Percentiles rank a stretch among this genome's conserved stretches.
Evolutionary conservation across 331 rosid genomes (phyloP).

Genomic region (Rosa hybrid): DNA sequence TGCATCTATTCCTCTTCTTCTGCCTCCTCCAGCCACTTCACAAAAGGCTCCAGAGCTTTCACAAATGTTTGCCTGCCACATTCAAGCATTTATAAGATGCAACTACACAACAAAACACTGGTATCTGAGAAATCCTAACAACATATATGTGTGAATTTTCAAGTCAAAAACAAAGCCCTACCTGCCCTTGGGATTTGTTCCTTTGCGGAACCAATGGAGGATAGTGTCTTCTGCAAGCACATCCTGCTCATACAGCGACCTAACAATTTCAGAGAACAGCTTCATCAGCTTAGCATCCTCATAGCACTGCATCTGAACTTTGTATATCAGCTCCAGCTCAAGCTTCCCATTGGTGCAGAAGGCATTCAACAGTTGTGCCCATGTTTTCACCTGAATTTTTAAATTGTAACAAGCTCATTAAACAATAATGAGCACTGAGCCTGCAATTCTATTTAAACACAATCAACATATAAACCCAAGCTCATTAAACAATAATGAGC

Average conservation of each 20-base stretch:
- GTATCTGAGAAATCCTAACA: neutral
- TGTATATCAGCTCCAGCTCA: conserved; percentile 96
- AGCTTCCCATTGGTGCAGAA: conserved; percentile 94
- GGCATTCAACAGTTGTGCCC: conserved; percentile 88
- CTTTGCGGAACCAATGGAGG: conserved; percentile 90
- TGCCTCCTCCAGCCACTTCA: conserved; percentile 99
- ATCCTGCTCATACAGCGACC: conserved; percentile 95
- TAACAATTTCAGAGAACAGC: conserved; percentile 84
- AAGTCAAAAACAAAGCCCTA: conserved; percentile 13
- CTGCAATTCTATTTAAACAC: neutral
- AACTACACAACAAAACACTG: neutral
- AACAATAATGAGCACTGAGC: neutral
- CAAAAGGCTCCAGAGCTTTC: conserved; percentile 93
- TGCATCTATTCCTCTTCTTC: conserved; percentile 85
- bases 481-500: neutral
- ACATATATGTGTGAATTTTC: neutral
- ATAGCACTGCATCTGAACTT: conserved; percentile 99
- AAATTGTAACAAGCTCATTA: neutral
- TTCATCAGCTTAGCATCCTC: conserved; percentile 99
- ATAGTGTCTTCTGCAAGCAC: conserved; percentile 98
- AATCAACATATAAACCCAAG: neutral
- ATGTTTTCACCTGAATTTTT: conserved; percentile 75
- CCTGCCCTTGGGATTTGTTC: conserved; percentile 98
- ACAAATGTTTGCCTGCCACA: conserved; percentile 89
- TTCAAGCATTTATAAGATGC: neutral